These are phyloP conservation scores for Polygonum maritimum DNA, from an alignment of 148 eudicot genomes.

Conservation along the genomic window DNA sequence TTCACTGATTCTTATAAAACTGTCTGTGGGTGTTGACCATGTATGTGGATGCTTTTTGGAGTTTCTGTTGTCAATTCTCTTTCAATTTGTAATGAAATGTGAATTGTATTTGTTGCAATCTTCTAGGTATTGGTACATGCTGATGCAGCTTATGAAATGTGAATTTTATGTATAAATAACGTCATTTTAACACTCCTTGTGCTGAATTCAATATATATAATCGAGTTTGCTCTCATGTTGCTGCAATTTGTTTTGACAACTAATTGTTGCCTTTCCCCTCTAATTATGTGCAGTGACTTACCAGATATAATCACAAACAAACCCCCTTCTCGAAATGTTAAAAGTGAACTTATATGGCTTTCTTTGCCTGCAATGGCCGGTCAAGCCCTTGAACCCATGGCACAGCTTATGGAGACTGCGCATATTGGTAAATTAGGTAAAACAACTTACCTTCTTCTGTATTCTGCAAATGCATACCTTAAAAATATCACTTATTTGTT, in stretches of 20 bases:
- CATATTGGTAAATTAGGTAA: slow-evolving; percentile 28
- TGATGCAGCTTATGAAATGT: background rate
- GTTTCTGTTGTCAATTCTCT: background rate
- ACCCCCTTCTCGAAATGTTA: slow-evolving; percentile 13
- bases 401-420: slow-evolving; percentile 35
- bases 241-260: background rate
- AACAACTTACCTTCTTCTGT: background rate
- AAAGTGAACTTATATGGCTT: slow-evolving; percentile 25
- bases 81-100: background rate
- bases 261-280: background rate
- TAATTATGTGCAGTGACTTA: slow-evolving; percentile 2
- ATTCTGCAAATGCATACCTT: background rate
- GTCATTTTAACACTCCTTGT: background rate
- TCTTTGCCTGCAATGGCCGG: slow-evolving; percentile 33
- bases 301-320: background rate
- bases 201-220: background rate
- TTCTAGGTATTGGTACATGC: background rate
- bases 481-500: background rate
- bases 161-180: background rate
- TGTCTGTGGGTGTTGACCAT: background rate
- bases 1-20: background rate
- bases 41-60: background rate
- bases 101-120: background rate
- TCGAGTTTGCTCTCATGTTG: background rate
- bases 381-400: slow-evolving; percentile 32